Percentiles rank a stretch among this genome's conserved stretches.
Conservation (phyloP, 345 rosid species). For the Lumnitzera littorea region DNA sequence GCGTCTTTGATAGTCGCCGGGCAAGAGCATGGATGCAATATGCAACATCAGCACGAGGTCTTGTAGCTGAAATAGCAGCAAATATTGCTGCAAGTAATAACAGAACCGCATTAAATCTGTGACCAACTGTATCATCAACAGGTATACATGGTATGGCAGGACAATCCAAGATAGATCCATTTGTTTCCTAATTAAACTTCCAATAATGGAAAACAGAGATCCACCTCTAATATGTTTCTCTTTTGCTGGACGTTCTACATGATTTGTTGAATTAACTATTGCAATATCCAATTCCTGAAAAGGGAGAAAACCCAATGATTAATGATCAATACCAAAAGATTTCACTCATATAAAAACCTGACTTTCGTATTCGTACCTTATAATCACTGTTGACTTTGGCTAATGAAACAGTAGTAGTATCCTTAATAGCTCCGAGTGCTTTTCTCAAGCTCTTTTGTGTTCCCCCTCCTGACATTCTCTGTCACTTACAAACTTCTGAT, state of each 20-base stretch:
- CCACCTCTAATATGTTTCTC: conserved; percentile 82
- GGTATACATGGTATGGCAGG: background rate
- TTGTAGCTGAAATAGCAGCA: conserved; percentile 85
- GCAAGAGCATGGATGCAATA: conserved; percentile 95
- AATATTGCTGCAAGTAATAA: conserved; percentile 62
- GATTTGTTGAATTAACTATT: conserved; percentile 94
- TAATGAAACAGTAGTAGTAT: conserved; percentile 92
- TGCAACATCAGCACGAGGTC: conserved; percentile 99
- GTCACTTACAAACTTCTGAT: conserved; percentile 30
- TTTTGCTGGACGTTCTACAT: conserved; percentile 83
- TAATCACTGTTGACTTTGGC: conserved; percentile 96
- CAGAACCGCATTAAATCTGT: background rate
- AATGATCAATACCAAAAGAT: conserved; percentile 1
- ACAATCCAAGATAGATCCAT: too few relatives aligned
- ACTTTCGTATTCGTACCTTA: conserved; percentile 42
- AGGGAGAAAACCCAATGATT: too few relatives aligned
- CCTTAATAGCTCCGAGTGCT: conserved; percentile 95
- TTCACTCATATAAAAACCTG: conserved; percentile 5
- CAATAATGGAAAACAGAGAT: conserved; percentile 5
- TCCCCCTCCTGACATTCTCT: conserved; percentile 72
- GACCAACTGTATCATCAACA: background rate
- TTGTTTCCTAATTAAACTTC: too few relatives aligned
- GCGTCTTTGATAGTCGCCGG: conserved; percentile 75
- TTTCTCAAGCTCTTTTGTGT: conserved; percentile 85
- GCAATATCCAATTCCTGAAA: conserved; percentile 91